A percentile compares a stretch with the other conserved stretches of the same genome.
Evolutionary conservation across 177 flowering plant species (phyloP).

Genomic region (Vitis hybrid): DNA sequence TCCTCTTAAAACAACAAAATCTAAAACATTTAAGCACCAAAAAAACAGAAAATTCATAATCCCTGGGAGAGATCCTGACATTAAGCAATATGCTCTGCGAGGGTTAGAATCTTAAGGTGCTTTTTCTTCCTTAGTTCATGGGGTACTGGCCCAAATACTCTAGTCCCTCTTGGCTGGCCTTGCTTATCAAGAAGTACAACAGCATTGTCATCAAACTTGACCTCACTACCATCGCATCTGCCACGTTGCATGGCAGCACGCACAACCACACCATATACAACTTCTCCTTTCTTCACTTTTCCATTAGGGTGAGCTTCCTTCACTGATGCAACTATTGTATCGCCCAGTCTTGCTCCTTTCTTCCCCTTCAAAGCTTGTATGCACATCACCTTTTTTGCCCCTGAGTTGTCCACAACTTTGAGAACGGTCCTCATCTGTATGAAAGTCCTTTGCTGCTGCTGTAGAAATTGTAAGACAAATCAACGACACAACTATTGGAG

Average conservation of each 20-base stretch:
- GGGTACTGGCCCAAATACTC: constrained; percentile 89
- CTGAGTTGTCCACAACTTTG: constrained; percentile 89
- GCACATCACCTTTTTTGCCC: constrained; percentile 83
- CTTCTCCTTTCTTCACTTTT: constrained; percentile 89
- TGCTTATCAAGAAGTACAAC: constrained; percentile 81
- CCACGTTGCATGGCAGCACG: constrained; percentile 88
- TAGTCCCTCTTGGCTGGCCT: constrained; percentile 78
- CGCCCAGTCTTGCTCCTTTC: constrained; percentile 89
- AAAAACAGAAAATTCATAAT: neutral
- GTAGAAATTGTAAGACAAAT: constrained; percentile 7
- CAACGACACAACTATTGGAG: neutral
- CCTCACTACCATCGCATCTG: constrained; percentile 84
- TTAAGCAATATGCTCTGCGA: constrained; percentile 63
- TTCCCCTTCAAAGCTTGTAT: constrained; percentile 74
- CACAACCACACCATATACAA: constrained; percentile 78
- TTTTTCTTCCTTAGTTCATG: constrained; percentile 83
- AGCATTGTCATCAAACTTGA: constrained; percentile 93
- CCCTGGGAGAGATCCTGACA: neutral
- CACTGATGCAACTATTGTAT: constrained; percentile 78
- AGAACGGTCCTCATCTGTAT: constrained; percentile 89
- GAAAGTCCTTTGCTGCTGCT: constrained; percentile 75
- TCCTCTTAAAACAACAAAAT: neutral
- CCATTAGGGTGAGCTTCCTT: constrained; percentile 85
- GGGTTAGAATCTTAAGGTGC: constrained; percentile 76
- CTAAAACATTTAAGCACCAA: neutral